Conservation (phyloP, 1,284 basidiomycete genomes). For the Hortiboletus rubellus region DNA sequence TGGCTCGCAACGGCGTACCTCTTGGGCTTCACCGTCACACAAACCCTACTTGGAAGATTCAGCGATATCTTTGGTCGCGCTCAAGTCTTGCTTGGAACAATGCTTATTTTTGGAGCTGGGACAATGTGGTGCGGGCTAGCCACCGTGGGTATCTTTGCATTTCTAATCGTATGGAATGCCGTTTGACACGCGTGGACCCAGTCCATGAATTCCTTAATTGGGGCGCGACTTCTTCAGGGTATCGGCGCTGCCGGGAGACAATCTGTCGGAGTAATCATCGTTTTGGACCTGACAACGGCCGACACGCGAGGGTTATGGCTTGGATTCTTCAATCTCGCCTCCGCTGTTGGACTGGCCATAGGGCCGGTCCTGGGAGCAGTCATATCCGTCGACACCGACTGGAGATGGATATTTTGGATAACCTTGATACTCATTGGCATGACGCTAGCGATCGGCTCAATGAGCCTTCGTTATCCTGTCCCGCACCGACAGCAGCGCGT, state of each 20-base stretch:
- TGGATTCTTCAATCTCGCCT: constrained; percentile 37
- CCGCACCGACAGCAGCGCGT: constrained; percentile 33
- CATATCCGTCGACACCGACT: constrained; percentile 29
- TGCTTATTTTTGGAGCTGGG: constrained; percentile 36
- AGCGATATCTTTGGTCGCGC: constrained; percentile 38
- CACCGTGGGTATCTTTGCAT: constrained; percentile 22
- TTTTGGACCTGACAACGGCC: constrained; percentile 33
- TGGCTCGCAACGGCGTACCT: constrained; percentile 37
- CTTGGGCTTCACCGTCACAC: constrained; percentile 38
- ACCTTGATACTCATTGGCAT: constrained; percentile 35
- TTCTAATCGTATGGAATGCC: background rate
- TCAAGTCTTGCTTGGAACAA: constrained; percentile 36
- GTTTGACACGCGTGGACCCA: constrained; percentile 17
- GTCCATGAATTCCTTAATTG: constrained; percentile 37
- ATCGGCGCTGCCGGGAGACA: constrained; percentile 38
- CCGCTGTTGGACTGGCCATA: constrained; percentile 32
- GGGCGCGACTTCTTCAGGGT: constrained; percentile 35
- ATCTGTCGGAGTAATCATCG: constrained; percentile 35
- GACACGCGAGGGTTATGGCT: constrained; percentile 37
- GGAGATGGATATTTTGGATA: constrained; percentile 39
- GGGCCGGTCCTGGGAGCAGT: constrained; percentile 34
- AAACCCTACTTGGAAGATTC: constrained; percentile 36
- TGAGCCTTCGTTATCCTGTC: constrained; percentile 34
- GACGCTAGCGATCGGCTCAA: constrained; percentile 29
- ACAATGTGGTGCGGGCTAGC: constrained; percentile 38